Conservation (phyloP, 495 filamentous ascomycete species). For the Penicillium odoratum region DNA sequence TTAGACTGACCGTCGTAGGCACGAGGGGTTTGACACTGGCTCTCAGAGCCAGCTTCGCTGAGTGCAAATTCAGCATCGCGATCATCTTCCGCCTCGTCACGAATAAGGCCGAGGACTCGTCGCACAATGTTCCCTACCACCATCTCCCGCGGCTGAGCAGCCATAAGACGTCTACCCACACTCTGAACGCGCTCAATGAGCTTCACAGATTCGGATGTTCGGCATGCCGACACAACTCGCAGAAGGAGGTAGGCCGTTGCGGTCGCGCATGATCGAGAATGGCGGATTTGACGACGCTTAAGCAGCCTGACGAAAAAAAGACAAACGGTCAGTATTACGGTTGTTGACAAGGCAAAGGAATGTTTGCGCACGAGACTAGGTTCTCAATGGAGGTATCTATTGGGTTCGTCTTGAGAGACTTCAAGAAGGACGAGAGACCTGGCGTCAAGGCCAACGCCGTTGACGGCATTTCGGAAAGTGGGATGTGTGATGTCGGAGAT, state of each 20-base stretch:
- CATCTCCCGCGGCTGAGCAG: slow-evolving; percentile 84
- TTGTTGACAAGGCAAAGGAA: not conserved
- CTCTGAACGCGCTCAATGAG: slow-evolving; percentile 75
- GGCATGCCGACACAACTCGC: slow-evolving; percentile 69
- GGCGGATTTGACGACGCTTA: slow-evolving; percentile 84
- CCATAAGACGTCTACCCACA: slow-evolving; percentile 70
- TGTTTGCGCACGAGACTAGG: slow-evolving; percentile 67
- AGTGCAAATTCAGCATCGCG: slow-evolving; percentile 64
- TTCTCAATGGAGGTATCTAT: slow-evolving; percentile 80
- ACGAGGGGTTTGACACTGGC: slow-evolving; percentile 51
- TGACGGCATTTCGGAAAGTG: slow-evolving; percentile 48
- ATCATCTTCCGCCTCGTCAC: slow-evolving; percentile 85
- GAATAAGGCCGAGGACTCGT: slow-evolving; percentile 83
- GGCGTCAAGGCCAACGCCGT: slow-evolving; percentile 57
- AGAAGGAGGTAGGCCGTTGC: slow-evolving; percentile 87
- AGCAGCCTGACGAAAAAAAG: slow-evolving; percentile 59
- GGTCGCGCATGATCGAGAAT: slow-evolving; percentile 82
- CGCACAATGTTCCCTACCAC: slow-evolving; percentile 92
- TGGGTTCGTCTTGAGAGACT: slow-evolving; percentile 68
- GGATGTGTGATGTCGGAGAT: slow-evolving; percentile 14
- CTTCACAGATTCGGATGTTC: slow-evolving; percentile 68
- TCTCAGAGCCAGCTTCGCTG: slow-evolving; percentile 50
- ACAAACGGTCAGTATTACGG: not conserved
- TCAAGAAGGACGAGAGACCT: slow-evolving; percentile 71
- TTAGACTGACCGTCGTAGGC: slow-evolving; percentile 35